Percentiles rank a stretch among this genome's conserved stretches.
These are phyloP conservation scores for Tulasnella sp. DNA, from an alignment of 768 basidiomycete genomes.

Conservation along the genomic window DNA sequence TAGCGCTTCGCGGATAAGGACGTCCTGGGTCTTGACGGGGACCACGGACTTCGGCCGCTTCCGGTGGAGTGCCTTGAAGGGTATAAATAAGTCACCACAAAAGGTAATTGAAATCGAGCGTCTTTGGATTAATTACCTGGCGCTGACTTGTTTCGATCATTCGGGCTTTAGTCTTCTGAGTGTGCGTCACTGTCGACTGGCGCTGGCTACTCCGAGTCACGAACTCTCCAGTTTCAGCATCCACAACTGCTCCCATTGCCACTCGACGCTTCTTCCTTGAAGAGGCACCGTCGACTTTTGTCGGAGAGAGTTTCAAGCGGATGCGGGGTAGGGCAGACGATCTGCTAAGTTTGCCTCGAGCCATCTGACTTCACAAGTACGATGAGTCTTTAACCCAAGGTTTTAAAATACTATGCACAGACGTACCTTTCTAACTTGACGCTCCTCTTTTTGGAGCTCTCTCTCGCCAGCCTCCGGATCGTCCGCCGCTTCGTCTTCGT, in stretches of 20 bases:
- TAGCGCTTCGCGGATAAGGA: conserved; percentile 75
- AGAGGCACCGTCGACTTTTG: not conserved
- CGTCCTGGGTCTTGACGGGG: conserved; percentile 67
- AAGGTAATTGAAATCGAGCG: not conserved
- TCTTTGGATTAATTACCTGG: not conserved
- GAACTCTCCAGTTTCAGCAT: conserved; percentile 61
- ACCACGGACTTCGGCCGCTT: conserved; percentile 56
- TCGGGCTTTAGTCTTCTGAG: conserved; percentile 32
- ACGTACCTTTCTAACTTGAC: conserved; percentile 17
- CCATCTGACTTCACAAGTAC: not conserved
- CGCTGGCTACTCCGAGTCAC: conserved; percentile 33
- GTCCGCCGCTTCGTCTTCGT: conserved; percentile 14
- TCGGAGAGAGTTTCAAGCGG: not conserved
- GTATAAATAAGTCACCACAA: not conserved
- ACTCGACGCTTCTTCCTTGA: conserved; percentile 42
- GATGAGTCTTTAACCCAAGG: too few species aligned
- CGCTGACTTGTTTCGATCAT: conserved; percentile 52
- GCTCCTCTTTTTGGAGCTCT: conserved; percentile 20
- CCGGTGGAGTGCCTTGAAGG: conserved; percentile 43
- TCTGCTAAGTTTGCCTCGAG: conserved; percentile 10
- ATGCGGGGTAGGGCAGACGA: not conserved
- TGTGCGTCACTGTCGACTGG: conserved; percentile 58
- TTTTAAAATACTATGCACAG: not conserved
- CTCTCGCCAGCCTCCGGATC: conserved; percentile 22
- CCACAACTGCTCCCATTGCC: conserved; percentile 51